Percentiles rank a stretch among this genome's conserved stretches.
phyloP scores from a whole-genome alignment of 2,329 filamentous ascomycete species.

The Xylaria digitata region DNA sequence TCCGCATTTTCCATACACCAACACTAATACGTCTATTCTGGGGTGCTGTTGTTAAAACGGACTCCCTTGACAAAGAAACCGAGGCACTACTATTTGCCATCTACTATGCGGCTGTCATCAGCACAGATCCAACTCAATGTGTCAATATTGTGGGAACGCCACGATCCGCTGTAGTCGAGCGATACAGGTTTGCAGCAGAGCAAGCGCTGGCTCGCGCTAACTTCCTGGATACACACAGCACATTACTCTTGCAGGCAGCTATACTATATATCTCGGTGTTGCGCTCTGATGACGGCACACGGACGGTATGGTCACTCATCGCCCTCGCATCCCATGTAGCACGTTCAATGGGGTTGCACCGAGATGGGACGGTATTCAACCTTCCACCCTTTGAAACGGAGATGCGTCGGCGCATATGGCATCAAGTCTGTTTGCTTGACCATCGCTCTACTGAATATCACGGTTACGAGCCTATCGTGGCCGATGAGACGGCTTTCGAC shows the following conservation, averaged over 20 bases:
- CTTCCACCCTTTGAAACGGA: conserved; percentile 62
- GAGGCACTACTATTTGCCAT: conserved; percentile 72
- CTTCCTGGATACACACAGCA: conserved; percentile 70
- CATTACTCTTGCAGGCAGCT: conserved; percentile 71
- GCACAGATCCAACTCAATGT: conserved; percentile 61
- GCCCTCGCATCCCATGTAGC: conserved; percentile 48
- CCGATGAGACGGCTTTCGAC: conserved; percentile 56
- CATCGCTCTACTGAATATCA: conserved; percentile 61
- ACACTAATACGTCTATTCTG: conserved; percentile 45
- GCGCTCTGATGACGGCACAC: conserved; percentile 55
- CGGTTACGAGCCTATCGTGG: conserved; percentile 58
- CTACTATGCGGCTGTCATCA: conserved; percentile 69
- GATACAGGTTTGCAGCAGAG: conserved; percentile 72
- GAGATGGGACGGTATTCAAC: conserved; percentile 61
- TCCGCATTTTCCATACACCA: conserved; percentile 49
- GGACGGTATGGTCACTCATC: conserved; percentile 55
- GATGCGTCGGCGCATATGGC: conserved; percentile 64
- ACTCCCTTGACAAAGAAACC: conserved; percentile 55
- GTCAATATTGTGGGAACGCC: conserved; percentile 61
- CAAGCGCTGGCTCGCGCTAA: conserved; percentile 72
- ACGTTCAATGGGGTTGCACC: conserved; percentile 59
- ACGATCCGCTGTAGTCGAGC: conserved; percentile 59
- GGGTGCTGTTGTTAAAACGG: conserved; percentile 39
- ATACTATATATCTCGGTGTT: conserved; percentile 69
- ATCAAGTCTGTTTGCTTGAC: conserved; percentile 61